phyloP scores from a whole-genome alignment of 306 rosid species.

The Sindora glabra region DNA sequence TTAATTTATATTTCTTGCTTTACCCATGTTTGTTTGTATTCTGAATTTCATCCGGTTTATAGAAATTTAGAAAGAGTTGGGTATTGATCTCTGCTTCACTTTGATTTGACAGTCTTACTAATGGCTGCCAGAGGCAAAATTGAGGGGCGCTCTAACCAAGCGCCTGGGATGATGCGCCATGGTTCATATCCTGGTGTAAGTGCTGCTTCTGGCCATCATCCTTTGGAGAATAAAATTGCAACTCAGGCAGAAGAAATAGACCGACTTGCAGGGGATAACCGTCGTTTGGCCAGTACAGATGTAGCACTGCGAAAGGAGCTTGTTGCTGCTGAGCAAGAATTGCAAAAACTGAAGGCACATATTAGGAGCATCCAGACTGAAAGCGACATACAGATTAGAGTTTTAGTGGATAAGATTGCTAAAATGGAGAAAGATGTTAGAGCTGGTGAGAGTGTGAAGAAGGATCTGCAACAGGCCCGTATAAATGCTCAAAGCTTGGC shows the following conservation, averaged over 20 bases:
- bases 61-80: conserved; percentile 1
- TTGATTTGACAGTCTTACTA: not conserved
- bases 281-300: conserved; percentile 49
- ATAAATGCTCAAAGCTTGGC: conserved; percentile 63
- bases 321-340: conserved; percentile 51
- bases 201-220: conserved; percentile 25
- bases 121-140: conserved; percentile 43
- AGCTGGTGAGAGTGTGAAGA: conserved; percentile 60
- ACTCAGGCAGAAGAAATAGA: conserved; percentile 67
- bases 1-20: no score
- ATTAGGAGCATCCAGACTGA: conserved; percentile 78
- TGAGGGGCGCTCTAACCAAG: conserved; percentile 32
- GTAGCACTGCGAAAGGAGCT: conserved; percentile 61
- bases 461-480: conserved; percentile 58
- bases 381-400: conserved; percentile 69
- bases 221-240: conserved; percentile 60
- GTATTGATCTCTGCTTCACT: conserved; percentile 10
- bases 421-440: conserved; percentile 54
- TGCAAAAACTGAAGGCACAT: conserved; percentile 53
- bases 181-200: conserved; percentile 39
- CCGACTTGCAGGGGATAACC: conserved; percentile 59
- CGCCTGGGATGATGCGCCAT: conserved; percentile 52
- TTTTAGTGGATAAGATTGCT: conserved; percentile 61
- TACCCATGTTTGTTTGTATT: not conserved
- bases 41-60: not conserved